Base-by-base conservation (phyloP, 305 asterid species). In the Nicotiana rustica region DNA sequence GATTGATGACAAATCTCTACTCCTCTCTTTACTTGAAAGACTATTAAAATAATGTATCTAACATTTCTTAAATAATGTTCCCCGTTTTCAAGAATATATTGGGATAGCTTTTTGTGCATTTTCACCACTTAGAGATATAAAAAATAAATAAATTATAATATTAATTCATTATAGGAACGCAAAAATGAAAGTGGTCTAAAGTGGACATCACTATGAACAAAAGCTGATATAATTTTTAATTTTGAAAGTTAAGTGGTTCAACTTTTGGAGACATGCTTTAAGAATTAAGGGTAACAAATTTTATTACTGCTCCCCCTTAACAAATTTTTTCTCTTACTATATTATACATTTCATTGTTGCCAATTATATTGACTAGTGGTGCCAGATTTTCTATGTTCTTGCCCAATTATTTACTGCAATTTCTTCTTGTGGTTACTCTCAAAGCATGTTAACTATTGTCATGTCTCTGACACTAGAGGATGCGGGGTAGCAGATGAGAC, bases 251-350 rank as follows among this genome's bases (percentile, higher is more conserved):
- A 69, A 41, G 21, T 41, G 35, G 35, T 41, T 70, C n/a, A 41
- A 70, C 78, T 70, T 70, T 70, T 70, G 78, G 78, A 70, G 78
- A 41, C 59, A 70, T 41, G 59, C 18, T 70, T 70, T 18, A 1
- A 18, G 59, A 70, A 70, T 41, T 70, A 70, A 41, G 59, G 35
- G 78, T 5, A 41, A 18, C 21, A 29, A 41, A n/a, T 68, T 36
- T 36, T 68, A 47, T 68, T 19, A 9, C 31, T 55, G 60, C 60
- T 55, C 17, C 17, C n/a, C n/a, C 5, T 12, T 13, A 4, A 15
- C 17, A 68, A 68, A 2, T 17, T 15, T 8, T 2, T 67, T 21
- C 9, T 67, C 38, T 35, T 17, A 35, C 14, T 13, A 55, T 13
- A 41, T 41, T 6, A 7, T 67, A 35, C 17, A 35, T 67, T 67